phyloP scores from a whole-genome alignment of 2,329 filamentous ascomycete genomes.

The Microsporum ferrugineum region DNA sequence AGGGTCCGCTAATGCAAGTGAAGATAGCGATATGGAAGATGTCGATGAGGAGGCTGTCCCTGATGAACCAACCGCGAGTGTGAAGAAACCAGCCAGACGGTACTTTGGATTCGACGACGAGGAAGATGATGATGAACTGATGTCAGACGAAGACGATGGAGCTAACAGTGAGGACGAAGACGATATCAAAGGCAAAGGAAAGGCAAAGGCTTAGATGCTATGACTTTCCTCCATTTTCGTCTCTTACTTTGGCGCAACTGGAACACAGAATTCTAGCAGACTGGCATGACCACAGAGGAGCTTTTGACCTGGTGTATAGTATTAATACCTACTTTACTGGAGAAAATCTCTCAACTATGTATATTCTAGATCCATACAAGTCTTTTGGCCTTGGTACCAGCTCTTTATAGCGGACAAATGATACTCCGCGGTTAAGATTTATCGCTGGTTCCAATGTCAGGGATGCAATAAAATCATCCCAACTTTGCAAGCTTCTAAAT shows the following conservation, averaged over 20 bases:
- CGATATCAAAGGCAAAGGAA: slow-evolving; percentile 26
- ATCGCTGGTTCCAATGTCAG: not conserved
- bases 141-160: slow-evolving; percentile 32
- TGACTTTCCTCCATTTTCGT: not conserved
- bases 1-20: slow-evolving; percentile 22
- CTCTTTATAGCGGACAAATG: not conserved
- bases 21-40: slow-evolving; percentile 30
- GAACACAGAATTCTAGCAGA: not conserved
- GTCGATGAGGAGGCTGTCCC: slow-evolving; percentile 19
- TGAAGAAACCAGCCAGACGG: slow-evolving; percentile 22
- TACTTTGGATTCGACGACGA: slow-evolving; percentile 41
- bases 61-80: slow-evolving; percentile 18
- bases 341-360: not conserved
- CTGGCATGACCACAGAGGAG: not conserved
- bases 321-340: not conserved
- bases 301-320: not conserved
- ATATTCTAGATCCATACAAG: no score
- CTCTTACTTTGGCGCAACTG: not conserved
- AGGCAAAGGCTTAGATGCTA: slow-evolving; percentile 20
- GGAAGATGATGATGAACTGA: slow-evolving; percentile 31
- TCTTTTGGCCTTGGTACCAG: not conserved
- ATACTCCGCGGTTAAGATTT: not conserved
- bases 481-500: no score
- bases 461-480: not conserved
- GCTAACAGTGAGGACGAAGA: slow-evolving; percentile 6